phyloP scores from a whole-genome alignment of 495 filamentous ascomycete species.

The Penicillium diatomitis region DNA sequence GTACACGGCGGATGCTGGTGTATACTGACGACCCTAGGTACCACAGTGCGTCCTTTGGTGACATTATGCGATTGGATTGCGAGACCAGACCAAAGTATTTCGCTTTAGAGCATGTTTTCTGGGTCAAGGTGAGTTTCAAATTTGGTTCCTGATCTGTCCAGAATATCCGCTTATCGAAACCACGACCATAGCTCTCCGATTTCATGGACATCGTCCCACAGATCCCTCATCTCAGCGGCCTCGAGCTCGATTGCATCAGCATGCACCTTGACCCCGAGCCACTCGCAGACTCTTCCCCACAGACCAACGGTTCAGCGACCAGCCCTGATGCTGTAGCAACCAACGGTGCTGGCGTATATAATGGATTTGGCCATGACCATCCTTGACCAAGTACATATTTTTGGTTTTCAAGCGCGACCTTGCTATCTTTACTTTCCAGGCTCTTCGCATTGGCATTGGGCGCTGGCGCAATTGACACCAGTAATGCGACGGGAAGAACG shows the following conservation, averaged over 20 bases:
- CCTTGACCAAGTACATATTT: constrained; percentile 40
- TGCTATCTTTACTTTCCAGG: constrained; percentile 12
- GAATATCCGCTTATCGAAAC: constrained; percentile 13
- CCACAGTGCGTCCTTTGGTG: constrained; percentile 28
- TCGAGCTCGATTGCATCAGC: constrained; percentile 44
- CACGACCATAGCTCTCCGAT: constrained; percentile 48
- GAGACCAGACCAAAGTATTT: constrained; percentile 46
- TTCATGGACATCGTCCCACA: constrained; percentile 65
- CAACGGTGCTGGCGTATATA: constrained; percentile 20
- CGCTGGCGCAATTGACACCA: constrained; percentile 13
- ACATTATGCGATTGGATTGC: constrained; percentile 37
- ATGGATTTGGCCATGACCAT: constrained; percentile 35
- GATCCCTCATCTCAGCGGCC: constrained; percentile 55
- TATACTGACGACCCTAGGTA: constrained; percentile 34
- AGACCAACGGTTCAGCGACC: constrained; percentile 27
- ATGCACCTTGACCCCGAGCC: constrained; percentile 42
- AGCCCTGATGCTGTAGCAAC: constrained; percentile 13
- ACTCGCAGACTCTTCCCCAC: constrained; percentile 4
- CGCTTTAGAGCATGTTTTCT: constrained; percentile 57
- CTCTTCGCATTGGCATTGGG: constrained; percentile 15
- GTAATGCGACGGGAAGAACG: constrained; percentile 25
- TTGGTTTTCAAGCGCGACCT: constrained; percentile 11
- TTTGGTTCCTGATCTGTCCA: neutral
- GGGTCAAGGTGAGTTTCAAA: constrained; percentile 53
- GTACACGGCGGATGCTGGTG: constrained; percentile 41